phyloP scores from a whole-genome alignment of 495 filamentous ascomycete species.

The Aspergillus bridgeri region DNA sequence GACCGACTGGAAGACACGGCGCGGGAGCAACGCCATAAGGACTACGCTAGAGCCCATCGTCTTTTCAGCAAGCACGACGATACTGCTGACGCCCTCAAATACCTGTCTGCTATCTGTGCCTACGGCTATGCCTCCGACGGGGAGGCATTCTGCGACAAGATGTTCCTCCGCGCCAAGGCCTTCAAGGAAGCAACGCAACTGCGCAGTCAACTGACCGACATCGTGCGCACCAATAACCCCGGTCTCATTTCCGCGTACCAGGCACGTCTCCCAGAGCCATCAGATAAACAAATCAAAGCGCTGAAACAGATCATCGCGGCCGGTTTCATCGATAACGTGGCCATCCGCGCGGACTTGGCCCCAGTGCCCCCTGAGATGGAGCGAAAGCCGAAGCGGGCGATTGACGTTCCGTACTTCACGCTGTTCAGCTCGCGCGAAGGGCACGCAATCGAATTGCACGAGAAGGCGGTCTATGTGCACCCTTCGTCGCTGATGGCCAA shows the following conservation, averaged over 20 bases:
- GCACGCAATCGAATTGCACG: constrained; percentile 44
- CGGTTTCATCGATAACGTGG: constrained; percentile 93
- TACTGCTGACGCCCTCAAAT: constrained; percentile 83
- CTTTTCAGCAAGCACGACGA: constrained; percentile 78
- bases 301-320: constrained; percentile 88
- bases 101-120: constrained; percentile 76
- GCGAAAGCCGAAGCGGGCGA: constrained; percentile 72
- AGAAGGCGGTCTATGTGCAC: constrained; percentile 76
- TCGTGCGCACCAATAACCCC: constrained; percentile 72
- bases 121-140: constrained; percentile 73
- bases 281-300: constrained; percentile 67
- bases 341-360: constrained; percentile 84
- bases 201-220: constrained; percentile 73
- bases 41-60: constrained; percentile 72
- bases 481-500: constrained; percentile 76
- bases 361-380: constrained; percentile 67
- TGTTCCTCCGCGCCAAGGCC: constrained; percentile 81
- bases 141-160: constrained; percentile 69
- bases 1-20: constrained; percentile 66
- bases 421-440: constrained; percentile 67
- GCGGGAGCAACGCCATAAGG: constrained; percentile 60
- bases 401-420: constrained; percentile 87
- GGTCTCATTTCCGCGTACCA: constrained; percentile 58
- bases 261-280: constrained; percentile 64
- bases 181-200: constrained; percentile 84